Base-by-base conservation (phyloP, 2,329 filamentous ascomycete species). In the Celoporthe dispersa region DNA sequence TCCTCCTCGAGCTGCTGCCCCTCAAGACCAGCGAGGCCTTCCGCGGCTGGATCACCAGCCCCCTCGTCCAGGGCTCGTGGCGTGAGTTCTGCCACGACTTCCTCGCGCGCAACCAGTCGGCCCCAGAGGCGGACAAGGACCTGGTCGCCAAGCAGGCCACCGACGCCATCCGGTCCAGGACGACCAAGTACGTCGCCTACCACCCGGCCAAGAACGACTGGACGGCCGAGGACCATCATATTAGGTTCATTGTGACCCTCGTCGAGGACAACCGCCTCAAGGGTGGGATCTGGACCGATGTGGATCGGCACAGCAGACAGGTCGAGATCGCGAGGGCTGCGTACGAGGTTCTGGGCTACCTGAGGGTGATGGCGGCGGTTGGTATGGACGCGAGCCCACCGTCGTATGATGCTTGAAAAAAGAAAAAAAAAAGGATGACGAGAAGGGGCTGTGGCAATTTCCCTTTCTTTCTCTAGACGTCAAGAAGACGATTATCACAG, bases 1-100 rank as follows among this genome's bases (percentile, higher is more conserved):
- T 82, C 44, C 76, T 82, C 65, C 75, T 81, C 71, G 80, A 82
- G 71, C 78, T 81, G 53, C 76, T 82, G 14, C 79, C 80, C 37
- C 79, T 82, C 75, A 78, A 78, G 61, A 77, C 79, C 62, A 61
- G 69, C 44, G 59, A 63, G 35, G 74, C 77, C 70, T 81, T 82
- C 73, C 77, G 77, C 55, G 77, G 77, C 35, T 82, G 80, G 80
- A 76, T 82, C 12, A 67, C 70, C 59, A 73, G 78, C 70, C 63
- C 72, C 53, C 76, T 75, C 53, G 75, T 82, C 22, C 75, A 76
- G 67, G 79, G 79, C 55, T 75, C 79, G 35, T 82, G 79, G 80
- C n/a, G 73, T 67, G 81, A 81, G 74, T 81, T 81, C 74, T 72
- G 75, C 67, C 74, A 72, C 41, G 79, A 80, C 77, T 79, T 75